These are phyloP conservation scores for Brassica balearica DNA, from an alignment of 441 rosid species.

Conservation along the genomic window DNA sequence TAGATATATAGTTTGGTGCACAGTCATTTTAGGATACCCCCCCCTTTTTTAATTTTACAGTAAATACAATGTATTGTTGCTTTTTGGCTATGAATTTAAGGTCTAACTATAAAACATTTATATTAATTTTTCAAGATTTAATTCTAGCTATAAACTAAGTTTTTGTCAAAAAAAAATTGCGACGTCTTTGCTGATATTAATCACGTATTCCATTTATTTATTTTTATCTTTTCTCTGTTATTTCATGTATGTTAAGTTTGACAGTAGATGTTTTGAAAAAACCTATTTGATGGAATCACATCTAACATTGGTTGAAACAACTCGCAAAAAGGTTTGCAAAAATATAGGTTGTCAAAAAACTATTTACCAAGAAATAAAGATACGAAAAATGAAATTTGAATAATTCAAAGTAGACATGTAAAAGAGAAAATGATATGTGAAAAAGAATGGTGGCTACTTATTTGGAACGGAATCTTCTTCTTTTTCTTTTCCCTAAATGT, in stretches of 20 bases:
- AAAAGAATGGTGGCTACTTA: conserved; percentile 46
- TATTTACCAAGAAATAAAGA: conserved; percentile 3
- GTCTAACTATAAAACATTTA: background rate
- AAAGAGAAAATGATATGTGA: conserved; percentile 37
- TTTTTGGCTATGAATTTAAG: background rate
- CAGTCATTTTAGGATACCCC: background rate
- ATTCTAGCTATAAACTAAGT: background rate
- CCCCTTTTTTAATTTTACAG: background rate
- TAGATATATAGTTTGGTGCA: background rate
- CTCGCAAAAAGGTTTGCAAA: background rate
- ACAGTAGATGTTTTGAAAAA: background rate
- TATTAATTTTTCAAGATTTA: background rate
- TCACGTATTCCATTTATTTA: background rate
- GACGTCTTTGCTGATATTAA: background rate
- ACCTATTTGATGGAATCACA: background rate
- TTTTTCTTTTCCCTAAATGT: conserved; percentile 42
- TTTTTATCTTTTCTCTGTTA: background rate
- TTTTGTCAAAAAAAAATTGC: too few relatives aligned
- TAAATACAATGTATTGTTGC: background rate
- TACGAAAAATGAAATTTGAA: conserved; percentile 5
- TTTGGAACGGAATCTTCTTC: conserved; percentile 47
- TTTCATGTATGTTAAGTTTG: background rate
- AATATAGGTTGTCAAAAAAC: background rate
- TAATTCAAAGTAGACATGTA: conserved; percentile 31
- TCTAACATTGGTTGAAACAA: background rate